Percentiles rank a stretch among this genome's conserved stretches.
These are phyloP conservation scores for Boehmeria nivea DNA, from an alignment of 306 rosid species.

Conservation along the genomic window DNA sequence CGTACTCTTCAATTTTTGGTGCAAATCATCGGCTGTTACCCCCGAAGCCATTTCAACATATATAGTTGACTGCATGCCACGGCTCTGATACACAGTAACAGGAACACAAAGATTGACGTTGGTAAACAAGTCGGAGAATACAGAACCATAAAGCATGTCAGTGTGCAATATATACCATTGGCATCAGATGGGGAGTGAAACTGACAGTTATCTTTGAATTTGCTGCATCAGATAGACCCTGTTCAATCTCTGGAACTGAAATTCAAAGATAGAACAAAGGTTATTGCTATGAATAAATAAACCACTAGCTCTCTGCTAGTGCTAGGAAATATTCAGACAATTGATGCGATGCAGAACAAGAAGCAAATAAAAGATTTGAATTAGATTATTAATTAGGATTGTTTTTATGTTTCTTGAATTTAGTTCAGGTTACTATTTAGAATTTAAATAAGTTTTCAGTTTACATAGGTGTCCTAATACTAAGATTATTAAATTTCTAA, in stretches of 20 bases:
- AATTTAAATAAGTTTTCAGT: no score
- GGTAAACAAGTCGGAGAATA: constrained; percentile 13
- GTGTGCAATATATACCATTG: constrained; percentile 55
- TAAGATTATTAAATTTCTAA: no score
- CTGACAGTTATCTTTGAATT: constrained; percentile 68
- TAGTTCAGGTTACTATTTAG: no score
- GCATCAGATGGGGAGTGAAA: constrained; percentile 91
- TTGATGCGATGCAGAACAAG: no score
- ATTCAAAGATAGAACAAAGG: constrained; percentile 25
- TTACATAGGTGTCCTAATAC: no score
- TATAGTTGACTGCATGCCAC: constrained; percentile 95
- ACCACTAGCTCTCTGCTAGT: no score
- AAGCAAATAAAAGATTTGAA: no score
- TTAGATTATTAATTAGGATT: no score
- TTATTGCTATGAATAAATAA: no score
- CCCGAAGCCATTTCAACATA: constrained; percentile 89
- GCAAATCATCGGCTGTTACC: constrained; percentile 56
- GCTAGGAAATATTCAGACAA: no score
- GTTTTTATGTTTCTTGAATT: no score
- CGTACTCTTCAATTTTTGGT: constrained; percentile 54
- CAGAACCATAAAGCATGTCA: constrained; percentile 2
- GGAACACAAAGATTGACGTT: constrained; percentile 3
- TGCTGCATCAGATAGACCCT: constrained; percentile 81
- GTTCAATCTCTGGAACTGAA: constrained; percentile 92
- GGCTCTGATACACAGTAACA: constrained; percentile 43